phyloP scores from a whole-genome alignment of 1,284 basidiomycete genomes.

The Meira nashicola region DNA sequence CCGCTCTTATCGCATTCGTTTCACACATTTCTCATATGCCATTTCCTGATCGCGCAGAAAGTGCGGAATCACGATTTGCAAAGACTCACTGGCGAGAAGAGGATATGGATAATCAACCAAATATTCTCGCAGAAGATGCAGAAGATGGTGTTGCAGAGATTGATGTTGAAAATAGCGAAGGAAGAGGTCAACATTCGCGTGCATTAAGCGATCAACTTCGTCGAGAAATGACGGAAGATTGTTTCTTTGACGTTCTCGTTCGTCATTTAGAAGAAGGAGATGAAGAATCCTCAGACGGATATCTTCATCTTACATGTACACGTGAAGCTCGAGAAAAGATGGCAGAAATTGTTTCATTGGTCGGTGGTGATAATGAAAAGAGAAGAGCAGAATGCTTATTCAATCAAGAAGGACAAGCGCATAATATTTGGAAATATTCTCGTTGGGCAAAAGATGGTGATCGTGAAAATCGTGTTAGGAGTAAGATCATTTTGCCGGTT shows the following conservation, averaged over 20 bases:
- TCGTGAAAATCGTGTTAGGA: slow-evolving; percentile 14
- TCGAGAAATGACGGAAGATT: slow-evolving; percentile 26
- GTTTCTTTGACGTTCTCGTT: slow-evolving; percentile 20
- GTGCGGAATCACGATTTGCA: background rate
- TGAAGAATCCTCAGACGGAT: background rate
- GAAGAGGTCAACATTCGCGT: background rate
- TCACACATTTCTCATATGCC: slow-evolving; percentile 35
- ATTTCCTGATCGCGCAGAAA: background rate
- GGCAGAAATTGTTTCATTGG: slow-evolving; percentile 13
- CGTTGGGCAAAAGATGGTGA: slow-evolving; percentile 16
- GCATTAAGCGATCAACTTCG: slow-evolving; percentile 19
- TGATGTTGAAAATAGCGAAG: too few relatives aligned
- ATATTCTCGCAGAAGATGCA: background rate
- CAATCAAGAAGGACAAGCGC: slow-evolving; percentile 14
- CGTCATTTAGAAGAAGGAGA: background rate
- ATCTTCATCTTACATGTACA: slow-evolving; percentile 5
- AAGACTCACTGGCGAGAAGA: background rate
- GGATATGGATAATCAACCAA: background rate
- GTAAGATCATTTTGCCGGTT: background rate
- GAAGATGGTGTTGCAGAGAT: background rate
- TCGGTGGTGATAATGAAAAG: slow-evolving; percentile 30
- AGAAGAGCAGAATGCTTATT: slow-evolving; percentile 23
- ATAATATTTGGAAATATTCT: slow-evolving; percentile 26
- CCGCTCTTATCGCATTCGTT: slow-evolving; percentile 38
- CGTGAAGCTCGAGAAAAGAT: slow-evolving; percentile 14